Evolutionary conservation across 352 stramenopile genomes (phyloP), one percentile per base, ranked within the genome.

Genomic region (Phytophthora gonapodyides): DNA sequence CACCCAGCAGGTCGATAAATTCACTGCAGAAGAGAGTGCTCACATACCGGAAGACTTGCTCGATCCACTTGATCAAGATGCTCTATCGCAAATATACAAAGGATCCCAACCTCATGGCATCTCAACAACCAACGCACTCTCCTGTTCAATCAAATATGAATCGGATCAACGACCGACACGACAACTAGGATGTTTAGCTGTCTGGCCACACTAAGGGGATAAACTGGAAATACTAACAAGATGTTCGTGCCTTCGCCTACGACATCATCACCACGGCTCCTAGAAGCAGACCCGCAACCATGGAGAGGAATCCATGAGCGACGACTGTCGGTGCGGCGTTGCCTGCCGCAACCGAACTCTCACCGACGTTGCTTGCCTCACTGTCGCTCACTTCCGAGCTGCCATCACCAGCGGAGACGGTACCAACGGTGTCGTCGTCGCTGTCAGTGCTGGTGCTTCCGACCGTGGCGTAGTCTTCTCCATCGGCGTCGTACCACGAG

Each of bases 401-500:
- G 12, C 46, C 52, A 34, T 67, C 44, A 15, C 64, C 65, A 46
- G 69, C 30, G n/a, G 58, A 66, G n/a, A 77, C 65, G 4, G 49
- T 72, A 11, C 56, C 69, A 4, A 52, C 51, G 1, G 51, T 53
- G 30, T 61, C 59, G 8, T 60, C 52, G 11, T 56, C 42, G 33
- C 24, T 64, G 16, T 36, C 24, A 16, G 16, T 16, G 7, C 44
- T 50, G 36, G n/a, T 36, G 15, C 45, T 53, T 36, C 49, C 50
- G 41, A 70, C 7, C 46, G 36, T 47, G 9, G 43, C n/a, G 27
- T 68, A 41, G 24, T 73, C 42, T 7, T 57, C 66, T 7, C 61
- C 67, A 35, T 59, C 51, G n/a, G 58, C 61, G 7, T 64, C 55
- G 13, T 67, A 66, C 70, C 67, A 78, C 21, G 44, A 67, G 7